Conservation (phyloP, 768 basidiomycete species). For the Filobasidium floriforme region DNA sequence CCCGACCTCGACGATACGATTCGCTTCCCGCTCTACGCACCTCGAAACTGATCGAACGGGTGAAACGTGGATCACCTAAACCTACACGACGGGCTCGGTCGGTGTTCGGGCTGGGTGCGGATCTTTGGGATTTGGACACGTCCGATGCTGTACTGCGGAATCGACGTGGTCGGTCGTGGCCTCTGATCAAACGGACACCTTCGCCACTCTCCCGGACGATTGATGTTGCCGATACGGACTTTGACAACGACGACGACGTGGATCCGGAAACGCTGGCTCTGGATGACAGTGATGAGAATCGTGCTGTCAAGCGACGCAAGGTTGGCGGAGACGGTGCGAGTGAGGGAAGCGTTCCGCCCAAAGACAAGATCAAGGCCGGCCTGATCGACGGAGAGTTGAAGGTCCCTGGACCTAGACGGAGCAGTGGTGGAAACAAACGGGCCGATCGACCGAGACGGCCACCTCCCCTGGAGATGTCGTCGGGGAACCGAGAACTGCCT, state of each 20-base stretch:
- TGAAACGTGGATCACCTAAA: neutral
- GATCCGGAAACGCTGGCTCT: conserved; percentile 6
- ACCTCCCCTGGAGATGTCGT: conserved; percentile 8
- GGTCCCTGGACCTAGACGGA: neutral
- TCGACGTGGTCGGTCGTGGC: neutral
- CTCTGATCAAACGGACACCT: conserved; percentile 5
- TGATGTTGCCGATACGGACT: neutral
- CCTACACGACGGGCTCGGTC: neutral
- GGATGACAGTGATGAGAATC: neutral
- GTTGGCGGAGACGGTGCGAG: neutral
- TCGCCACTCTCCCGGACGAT: conserved; percentile 2
- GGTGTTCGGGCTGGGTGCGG: neutral
- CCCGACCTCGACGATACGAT: neutral
- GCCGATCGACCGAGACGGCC: conserved; percentile 1
- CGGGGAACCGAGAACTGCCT: conserved; percentile 1
- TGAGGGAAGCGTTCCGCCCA: conserved; percentile 2
- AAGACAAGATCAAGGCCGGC: neutral
- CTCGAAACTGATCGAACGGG: conserved; percentile 1
- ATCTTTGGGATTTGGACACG: neutral
- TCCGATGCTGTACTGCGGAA: neutral
- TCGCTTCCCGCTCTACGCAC: neutral
- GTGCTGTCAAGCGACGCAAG: conserved; percentile 2
- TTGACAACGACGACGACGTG: neutral
- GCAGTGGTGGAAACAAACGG: neutral
- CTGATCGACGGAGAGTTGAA: neutral